Conservation (phyloP, 2,329 filamentous ascomycete species). For the Apiospora kogelbergensis region DNA sequence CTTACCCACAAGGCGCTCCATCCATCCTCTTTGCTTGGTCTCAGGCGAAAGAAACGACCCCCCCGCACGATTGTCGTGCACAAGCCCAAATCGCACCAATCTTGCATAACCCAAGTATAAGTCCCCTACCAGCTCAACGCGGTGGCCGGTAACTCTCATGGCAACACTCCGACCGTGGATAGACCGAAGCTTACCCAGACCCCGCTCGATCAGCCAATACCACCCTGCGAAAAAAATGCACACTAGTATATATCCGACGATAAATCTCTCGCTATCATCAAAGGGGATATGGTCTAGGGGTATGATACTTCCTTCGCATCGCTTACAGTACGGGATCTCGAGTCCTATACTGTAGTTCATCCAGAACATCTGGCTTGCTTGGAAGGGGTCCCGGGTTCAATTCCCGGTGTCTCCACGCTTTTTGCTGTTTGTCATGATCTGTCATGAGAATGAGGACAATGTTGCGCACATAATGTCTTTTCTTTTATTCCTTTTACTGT, state of each 20-base stretch:
- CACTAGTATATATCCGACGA: not conserved
- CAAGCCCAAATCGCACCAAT: no score
- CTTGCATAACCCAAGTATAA: no score
- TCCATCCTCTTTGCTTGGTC: not conserved
- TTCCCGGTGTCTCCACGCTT: constrained; percentile 6
- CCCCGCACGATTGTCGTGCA: no score
- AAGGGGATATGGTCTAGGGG: constrained; percentile 11
- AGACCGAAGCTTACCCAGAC: no score
- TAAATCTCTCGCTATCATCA: not conserved
- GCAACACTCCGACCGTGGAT: not conserved
- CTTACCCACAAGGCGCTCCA: not conserved
- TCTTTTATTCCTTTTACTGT: no score
- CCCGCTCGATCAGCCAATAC: not conserved
- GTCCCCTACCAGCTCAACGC: no score
- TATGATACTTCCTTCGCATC: constrained; percentile 12
- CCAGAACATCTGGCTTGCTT: not conserved
- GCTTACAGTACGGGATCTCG: no score
- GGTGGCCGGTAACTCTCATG: no score
- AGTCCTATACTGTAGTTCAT: no score
- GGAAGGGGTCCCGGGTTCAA: constrained; percentile 10
- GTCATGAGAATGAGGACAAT: no score
- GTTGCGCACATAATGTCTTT: no score
- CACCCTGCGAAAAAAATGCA: not conserved
- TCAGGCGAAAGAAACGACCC: no score
- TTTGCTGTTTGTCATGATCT: not conserved